phyloP scores from a whole-genome alignment of 2,329 filamentous ascomycete genomes.

The Lasiodiplodia hormozganensis region DNA sequence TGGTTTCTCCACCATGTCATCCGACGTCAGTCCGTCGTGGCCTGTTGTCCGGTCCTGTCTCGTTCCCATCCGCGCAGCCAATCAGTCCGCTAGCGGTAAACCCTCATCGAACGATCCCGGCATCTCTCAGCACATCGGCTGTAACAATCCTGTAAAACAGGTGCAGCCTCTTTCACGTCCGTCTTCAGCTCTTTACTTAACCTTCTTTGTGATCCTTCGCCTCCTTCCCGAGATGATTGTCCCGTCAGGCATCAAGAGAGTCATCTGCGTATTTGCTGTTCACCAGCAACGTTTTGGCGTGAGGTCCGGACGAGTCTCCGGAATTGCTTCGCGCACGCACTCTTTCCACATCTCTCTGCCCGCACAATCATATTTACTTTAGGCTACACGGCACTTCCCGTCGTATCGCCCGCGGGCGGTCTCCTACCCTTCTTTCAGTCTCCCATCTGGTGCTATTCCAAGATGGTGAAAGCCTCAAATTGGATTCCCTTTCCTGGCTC shows the following conservation, averaged over 20 bases:
- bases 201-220: neutral
- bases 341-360: neutral
- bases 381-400: neutral
- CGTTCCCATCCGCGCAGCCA: neutral
- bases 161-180: neutral
- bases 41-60: neutral
- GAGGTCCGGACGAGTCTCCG: neutral
- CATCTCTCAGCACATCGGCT: neutral
- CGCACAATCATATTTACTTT: neutral
- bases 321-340: neutral
- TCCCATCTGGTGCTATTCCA: neutral
- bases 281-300: neutral
- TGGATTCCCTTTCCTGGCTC: neutral
- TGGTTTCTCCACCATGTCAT: neutral
- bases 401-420: neutral
- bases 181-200: neutral
- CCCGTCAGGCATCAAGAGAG: neutral
- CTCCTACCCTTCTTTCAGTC: neutral
- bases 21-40: conserved; percentile 15
- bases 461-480: neutral
- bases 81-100: neutral
- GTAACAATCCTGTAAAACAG: neutral
- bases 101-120: neutral
- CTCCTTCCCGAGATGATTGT: neutral
- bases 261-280: neutral